Base-by-base conservation (phyloP, 768 basidiomycete genomes). In the Phallus indusiatus region DNA sequence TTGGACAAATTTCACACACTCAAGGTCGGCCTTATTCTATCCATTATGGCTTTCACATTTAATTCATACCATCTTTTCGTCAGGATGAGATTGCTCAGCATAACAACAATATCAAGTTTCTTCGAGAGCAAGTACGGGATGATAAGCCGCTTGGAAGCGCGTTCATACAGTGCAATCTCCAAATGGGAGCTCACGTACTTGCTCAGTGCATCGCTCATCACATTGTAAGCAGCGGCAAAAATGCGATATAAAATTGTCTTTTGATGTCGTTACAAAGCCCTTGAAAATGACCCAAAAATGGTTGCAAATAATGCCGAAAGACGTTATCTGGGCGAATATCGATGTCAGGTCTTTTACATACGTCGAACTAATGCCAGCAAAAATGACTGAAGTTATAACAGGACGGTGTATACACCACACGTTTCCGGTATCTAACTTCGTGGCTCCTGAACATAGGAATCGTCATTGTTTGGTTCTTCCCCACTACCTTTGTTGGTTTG, bases 171-270 rank as follows among this genome's bases (percentile, higher is more conserved):
- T 85, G 85, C 71, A 83, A 87, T 67, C 74, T 84, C 53, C 86
- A 88, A 68, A 80, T 88, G 65, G 86, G 84, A 3, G 87, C 86
- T 0, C 85, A 87, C 67, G 80, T 88, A 60, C 77, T 86, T 12
- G 76, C 78, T 0, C 85, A 88, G 68, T 80, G 78, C 61, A 67
- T 84, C 28, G 76, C 76, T 59, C 77, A 81, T 63, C 79, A 83
- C 54, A 70, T 76, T 67, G 78, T 79, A 61, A 47, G 55, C 21
- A 37, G 53, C 60, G 7, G 62, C 67, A 60, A n/a, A n/a, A n/a
- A 61, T 71, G 60, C 65, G 28, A n/a, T 20, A 68, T 51, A 18
- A 12, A 22, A 14, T 14, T 14, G 14, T 14, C 2, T 16, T 18
- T 34, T 51, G 12, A 12, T 9, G 11, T 17, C 12, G 50, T 33